Base-by-base conservation (phyloP, 2,329 filamentous ascomycete species). In the Beauveria varroae region DNA sequence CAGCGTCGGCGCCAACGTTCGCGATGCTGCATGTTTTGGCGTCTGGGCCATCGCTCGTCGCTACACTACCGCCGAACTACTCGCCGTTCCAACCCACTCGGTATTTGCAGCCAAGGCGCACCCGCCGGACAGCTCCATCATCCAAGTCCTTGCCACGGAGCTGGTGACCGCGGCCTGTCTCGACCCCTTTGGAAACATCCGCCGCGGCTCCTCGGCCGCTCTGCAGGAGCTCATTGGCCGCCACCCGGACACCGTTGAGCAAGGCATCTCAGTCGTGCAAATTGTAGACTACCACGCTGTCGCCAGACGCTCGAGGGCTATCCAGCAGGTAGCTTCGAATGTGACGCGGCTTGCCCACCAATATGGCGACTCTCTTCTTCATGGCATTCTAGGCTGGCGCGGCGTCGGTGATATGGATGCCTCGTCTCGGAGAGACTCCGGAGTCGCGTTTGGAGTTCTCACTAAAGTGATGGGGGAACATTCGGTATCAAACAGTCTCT, bases 1-100 rank as follows among this genome's bases (percentile, higher is more conserved):
- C 14, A 93, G 91, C 3, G 80, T 93, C 12, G 95, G 95, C 2
- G 88, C 90, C 1, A 96, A 96, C 67, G 93, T 99, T 18, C 86
- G 95, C 52, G 95, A 99, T 76, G 93, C 95, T 14, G 91, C 95
- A 3, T 97, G 93, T 71, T 99, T 98, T 71, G 95, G 95, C 7
- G 88, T 98, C 26, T 99, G 95, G 95, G 89, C 93, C 1, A 73
- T 98, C 8, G 91, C 93, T 24, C 84, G 95, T 60, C 87, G 93
- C 60, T 99, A 98, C 68, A 86, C 85, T 1, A 96, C 92, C 0
- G 70, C 78, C 0, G 93, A 98, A 72, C 80, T 98, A 7, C 78
- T 88, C 12, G 78, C 79, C 0, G 82, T 96, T 1, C 77, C 84
- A 1, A 77, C 78, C 1, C 65, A 77, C 66, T 74, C 79, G 43